These are phyloP conservation scores for Macrophomina pseudophaseolina DNA, from an alignment of 2,329 filamentous ascomycete genomes.

Conservation along the genomic window DNA sequence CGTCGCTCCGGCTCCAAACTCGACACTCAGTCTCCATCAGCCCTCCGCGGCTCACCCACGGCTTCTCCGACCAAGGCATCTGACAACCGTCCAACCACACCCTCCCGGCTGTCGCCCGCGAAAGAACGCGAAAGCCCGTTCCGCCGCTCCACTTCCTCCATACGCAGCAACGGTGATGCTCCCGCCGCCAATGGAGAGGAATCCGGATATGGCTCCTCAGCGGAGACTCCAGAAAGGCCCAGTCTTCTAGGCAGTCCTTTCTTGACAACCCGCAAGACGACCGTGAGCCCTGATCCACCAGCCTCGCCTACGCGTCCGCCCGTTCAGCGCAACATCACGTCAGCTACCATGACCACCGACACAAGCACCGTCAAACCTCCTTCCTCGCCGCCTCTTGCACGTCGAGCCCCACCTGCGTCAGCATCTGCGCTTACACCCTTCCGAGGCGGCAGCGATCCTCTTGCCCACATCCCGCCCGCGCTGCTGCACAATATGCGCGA, in stretches of 20 bases:
- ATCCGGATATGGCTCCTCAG: constrained; percentile 27
- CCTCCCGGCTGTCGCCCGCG: constrained; percentile 30
- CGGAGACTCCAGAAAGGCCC: constrained; percentile 39
- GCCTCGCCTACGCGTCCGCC: constrained; percentile 38
- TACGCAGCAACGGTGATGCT: constrained; percentile 33
- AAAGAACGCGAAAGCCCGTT: constrained; percentile 28
- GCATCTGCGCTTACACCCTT: constrained; percentile 31
- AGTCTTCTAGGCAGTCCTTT: constrained; percentile 30
- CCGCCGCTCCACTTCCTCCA: constrained; percentile 41
- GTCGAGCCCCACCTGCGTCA: constrained; percentile 44
- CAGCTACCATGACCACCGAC: constrained; percentile 15
- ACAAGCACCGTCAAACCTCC: constrained; percentile 26
- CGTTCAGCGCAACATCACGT: constrained; percentile 33
- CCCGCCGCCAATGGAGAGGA: constrained; percentile 10
- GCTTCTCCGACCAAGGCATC: constrained; percentile 28
- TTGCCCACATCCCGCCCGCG: constrained; percentile 76
- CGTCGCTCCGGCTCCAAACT: constrained; percentile 48
- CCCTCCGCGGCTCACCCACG: constrained; percentile 34
- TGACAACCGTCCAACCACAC: constrained; percentile 25
- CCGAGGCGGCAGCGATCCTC: constrained; percentile 41
- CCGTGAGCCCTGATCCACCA: constrained; percentile 36
- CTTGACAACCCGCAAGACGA: constrained; percentile 37
- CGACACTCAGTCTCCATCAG: constrained; percentile 44
- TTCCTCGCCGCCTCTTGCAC: constrained; percentile 35
- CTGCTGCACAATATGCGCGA: constrained; percentile 89